Evolutionary conservation across 1,284 basidiomycete genomes (phyloP), one percentile per base, ranked within the genome.

Genomic region (Fomitopsis schrenkii): DNA sequence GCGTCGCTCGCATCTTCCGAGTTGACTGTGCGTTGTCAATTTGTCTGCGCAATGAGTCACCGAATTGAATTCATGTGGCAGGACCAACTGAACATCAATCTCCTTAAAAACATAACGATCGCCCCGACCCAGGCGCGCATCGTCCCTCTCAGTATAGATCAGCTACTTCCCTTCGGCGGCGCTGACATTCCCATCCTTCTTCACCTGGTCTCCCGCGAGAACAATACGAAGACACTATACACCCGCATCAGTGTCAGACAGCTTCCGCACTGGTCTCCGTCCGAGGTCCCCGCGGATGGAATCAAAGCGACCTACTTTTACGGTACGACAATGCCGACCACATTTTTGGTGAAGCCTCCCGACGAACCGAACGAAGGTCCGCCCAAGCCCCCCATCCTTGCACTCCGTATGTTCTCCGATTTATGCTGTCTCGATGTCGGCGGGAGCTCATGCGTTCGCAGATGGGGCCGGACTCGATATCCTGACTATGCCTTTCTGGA

Each of bases 401-500:
- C 87, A 1, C 75, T 93, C 40, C 90, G 90, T 91, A 65, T 66
- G 85, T 79, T n/a, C 5, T 28, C 22, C 2, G 1, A 2, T 30
- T 6, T 17, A 33, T 7, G 1, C 28, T 19, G 15, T 19, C 41
- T 55, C 30, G 30, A 22, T 17, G 19, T 41, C 22, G 26, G 15
- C 33, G 3, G 14, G 17, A 1, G 6, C 22, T 44, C 7, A 17
- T 17, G 26, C n/a, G 8, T 33, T 9, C 22, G 36, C 54, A 88
- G 93, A 94, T 70, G 93, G 93, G 5, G 91, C 92, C 2, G 93
- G 92, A 0, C 88, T 91, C 7, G 87, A 92, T 62, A 80, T 91
- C 17, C 67, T 87, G 28, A 66, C 70, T 2, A 71, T 78, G 19
- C 64, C 78, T 0, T 85, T 88, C 65, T 90, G 87, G 88, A 71